A percentile compares a stretch with the other conserved stretches of the same genome.
phyloP scores from a whole-genome alignment of 805 yeast species.

The Kluyveromyces nonfermentans region DNA sequence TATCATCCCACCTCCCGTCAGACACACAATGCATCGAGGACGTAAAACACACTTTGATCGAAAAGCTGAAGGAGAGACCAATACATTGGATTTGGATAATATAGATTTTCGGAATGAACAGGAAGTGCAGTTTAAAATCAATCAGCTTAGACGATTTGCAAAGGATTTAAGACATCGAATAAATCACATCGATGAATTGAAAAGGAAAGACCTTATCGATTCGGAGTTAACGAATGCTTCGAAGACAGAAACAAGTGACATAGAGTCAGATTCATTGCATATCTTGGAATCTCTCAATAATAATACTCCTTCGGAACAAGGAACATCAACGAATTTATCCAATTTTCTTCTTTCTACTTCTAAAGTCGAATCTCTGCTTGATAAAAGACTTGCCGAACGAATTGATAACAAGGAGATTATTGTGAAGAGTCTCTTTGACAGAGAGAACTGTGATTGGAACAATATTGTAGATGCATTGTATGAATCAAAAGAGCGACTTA shows the following conservation, averaged over 20 bases:
- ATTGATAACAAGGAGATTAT: slow-evolving; percentile 19
- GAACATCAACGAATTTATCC: slow-evolving; percentile 8
- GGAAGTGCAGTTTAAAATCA: slow-evolving; percentile 17
- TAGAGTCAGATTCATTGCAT: slow-evolving; percentile 4
- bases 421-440: slow-evolving; percentile 15
- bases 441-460: slow-evolving; percentile 21
- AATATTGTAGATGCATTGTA: slow-evolving; percentile 15
- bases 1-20: background rate
- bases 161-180: slow-evolving; percentile 14
- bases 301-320: background rate
- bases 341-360: slow-evolving; percentile 4
- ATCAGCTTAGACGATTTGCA: slow-evolving; percentile 23
- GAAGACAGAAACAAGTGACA: background rate
- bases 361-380: slow-evolving; percentile 12
- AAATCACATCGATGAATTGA: slow-evolving; percentile 9
- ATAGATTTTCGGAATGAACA: slow-evolving; percentile 5
- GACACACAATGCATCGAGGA: slow-evolving; percentile 1
- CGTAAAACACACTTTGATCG: slow-evolving; percentile 1
- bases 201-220: slow-evolving; percentile 5
- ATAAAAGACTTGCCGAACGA: slow-evolving; percentile 12
- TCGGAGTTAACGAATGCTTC: background rate
- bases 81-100: slow-evolving; percentile 10
- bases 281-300: background rate
- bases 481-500: slow-evolving; percentile 9
- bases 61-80: slow-evolving; percentile 4